Conservation (phyloP, 345 rosid genomes). For the Camelina sativa region DNA sequence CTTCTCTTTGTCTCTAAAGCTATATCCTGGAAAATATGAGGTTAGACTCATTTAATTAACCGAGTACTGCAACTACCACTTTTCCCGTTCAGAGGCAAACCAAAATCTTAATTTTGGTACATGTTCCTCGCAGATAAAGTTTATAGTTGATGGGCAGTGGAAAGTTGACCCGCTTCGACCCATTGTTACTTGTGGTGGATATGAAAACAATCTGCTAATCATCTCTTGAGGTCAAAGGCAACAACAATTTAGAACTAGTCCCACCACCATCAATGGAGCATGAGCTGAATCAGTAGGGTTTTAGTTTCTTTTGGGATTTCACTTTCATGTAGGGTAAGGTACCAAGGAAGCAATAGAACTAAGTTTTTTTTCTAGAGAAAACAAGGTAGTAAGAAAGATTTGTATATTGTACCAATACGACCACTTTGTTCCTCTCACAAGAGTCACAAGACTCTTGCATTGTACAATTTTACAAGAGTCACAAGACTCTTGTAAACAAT, state of each 20-base stretch:
- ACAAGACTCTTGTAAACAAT: constrained; percentile 27
- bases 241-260: constrained; percentile 18
- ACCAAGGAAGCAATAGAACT: constrained; percentile 34
- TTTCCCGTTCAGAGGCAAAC: background rate
- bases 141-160: constrained; percentile 96
- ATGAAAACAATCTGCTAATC: constrained; percentile 79
- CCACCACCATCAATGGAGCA: constrained; percentile 21
- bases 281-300: constrained; percentile 32
- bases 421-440: constrained; percentile 23
- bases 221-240: constrained; percentile 47
- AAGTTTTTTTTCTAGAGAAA: constrained; percentile 19
- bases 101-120: constrained; percentile 19
- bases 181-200: constrained; percentile 58
- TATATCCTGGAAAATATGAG: constrained; percentile 94
- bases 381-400: constrained; percentile 15
- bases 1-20: constrained; percentile 66
- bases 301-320: constrained; percentile 18
- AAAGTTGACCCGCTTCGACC: constrained; percentile 91
- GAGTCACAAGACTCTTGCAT: constrained; percentile 18
- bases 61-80: background rate
- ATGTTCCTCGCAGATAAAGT: constrained; percentile 69
- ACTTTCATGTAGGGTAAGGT: constrained; percentile 36
- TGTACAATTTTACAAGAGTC: constrained; percentile 32
- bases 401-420: constrained; percentile 32
- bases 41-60: constrained; percentile 44